Evolutionary conservation across 352 stramenopile genomes (phyloP).

Genomic region (Phytophthora multivora): DNA sequence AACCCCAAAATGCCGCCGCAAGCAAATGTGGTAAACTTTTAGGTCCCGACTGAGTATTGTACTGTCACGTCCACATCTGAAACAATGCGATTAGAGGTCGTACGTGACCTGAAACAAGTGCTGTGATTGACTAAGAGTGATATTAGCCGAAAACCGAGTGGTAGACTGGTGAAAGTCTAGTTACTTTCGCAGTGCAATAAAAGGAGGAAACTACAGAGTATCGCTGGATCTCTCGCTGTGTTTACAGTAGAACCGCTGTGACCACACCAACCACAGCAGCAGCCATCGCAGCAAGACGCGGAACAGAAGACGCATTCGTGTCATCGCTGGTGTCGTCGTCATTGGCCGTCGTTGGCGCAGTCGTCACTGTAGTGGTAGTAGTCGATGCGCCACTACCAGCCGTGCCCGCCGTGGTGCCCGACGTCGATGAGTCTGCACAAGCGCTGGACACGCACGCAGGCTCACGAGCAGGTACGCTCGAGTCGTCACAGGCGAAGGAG

Average conservation of each 20-base stretch:
- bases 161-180: neutral
- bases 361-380: constrained; percentile 10
- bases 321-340: constrained; percentile 27
- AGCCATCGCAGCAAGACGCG: constrained; percentile 13
- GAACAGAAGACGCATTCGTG: constrained; percentile 15
- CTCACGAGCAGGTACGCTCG: constrained; percentile 26
- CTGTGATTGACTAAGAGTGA: too few species aligned
- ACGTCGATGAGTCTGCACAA: constrained; percentile 15
- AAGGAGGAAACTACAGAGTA: constrained; percentile 1
- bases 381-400: constrained; percentile 8
- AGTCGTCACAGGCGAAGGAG: constrained; percentile 21
- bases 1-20: neutral
- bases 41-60: neutral
- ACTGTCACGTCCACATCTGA: neutral
- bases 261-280: constrained; percentile 9
- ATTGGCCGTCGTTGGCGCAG: constrained; percentile 18
- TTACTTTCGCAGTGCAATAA: neutral
- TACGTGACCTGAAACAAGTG: too few species aligned
- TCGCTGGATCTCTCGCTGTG: neutral
- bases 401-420: constrained; percentile 11
- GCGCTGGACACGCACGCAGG: constrained; percentile 24
- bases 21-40: neutral
- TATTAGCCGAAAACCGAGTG: neutral
- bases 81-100: too few species aligned
- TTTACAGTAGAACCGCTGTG: constrained; percentile 18